These are phyloP conservation scores for Gloeostereum incarnatum DNA, from an alignment of 768 basidiomycete genomes.

Conservation along the genomic window DNA sequence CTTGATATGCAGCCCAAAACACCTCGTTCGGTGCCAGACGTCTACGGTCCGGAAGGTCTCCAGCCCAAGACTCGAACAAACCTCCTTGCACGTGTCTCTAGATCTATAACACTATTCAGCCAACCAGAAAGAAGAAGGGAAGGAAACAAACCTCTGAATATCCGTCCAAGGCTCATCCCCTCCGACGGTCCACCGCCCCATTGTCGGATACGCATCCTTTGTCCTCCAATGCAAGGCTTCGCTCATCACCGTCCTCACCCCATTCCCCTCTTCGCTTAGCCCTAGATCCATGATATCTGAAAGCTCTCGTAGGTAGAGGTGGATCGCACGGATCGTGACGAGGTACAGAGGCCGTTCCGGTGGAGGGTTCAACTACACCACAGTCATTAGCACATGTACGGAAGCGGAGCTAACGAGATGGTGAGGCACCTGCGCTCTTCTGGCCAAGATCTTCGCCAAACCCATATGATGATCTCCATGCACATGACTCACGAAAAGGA, in stretches of 20 bases:
- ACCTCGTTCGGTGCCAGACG: slow-evolving; percentile 63
- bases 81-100: slow-evolving; percentile 23
- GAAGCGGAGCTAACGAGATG: not conserved
- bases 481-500: slow-evolving; percentile 83
- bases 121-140: not conserved
- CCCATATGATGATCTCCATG: slow-evolving; percentile 94
- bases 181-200: slow-evolving; percentile 32
- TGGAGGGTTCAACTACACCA: slow-evolving; percentile 50
- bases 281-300: slow-evolving; percentile 67
- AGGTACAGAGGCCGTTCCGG: slow-evolving; percentile 61
- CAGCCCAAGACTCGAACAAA: slow-evolving; percentile 50
- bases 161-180: slow-evolving; percentile 38
- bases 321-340: slow-evolving; percentile 45
- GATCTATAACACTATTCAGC: slow-evolving; percentile 24
- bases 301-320: slow-evolving; percentile 66
- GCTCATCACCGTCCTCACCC: slow-evolving; percentile 45
- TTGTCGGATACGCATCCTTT: slow-evolving; percentile 22
- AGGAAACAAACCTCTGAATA: slow-evolving; percentile 21
- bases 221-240: slow-evolving; percentile 44
- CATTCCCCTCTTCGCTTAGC: slow-evolving; percentile 37
- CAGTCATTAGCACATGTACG: too few relatives aligned
- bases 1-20: slow-evolving; percentile 62
- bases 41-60: slow-evolving; percentile 56
- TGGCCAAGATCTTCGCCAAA: slow-evolving; percentile 59
- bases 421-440: slow-evolving; percentile 52